Evolutionary conservation across 2,329 filamentous ascomycete species (phyloP), one percentile per base, ranked within the genome.

Genomic region (Aspergillus ibericus): DNA sequence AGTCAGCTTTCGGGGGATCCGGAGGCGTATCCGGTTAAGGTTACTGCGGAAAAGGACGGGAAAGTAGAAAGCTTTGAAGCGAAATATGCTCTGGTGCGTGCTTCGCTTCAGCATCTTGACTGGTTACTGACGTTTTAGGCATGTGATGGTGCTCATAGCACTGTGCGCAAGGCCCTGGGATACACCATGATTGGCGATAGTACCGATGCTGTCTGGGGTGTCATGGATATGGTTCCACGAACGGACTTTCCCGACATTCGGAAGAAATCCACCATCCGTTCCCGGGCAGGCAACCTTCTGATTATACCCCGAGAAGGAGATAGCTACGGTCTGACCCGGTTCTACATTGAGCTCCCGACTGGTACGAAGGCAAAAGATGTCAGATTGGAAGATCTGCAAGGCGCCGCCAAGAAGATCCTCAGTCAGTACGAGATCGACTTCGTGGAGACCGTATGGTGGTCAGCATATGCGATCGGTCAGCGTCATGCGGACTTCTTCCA

Each of bases 401-500:
- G 74, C 3, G 77, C 80, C 0, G 84, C 85, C 0, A 73, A 76
- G 35, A 73, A 72, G 0, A 83, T 88, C 40, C 82, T 88, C 52
- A 61, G 71, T 0, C 85, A 85, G 0, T 87, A 85, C 56, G 60
- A 66, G 0, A 76, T 87, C 61, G 81, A 85, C 0, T 79, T 85
- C 53, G 77, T 78, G 0, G 80, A 82, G 55, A 86, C 84, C 2
- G 68, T 73, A 3, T 91, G 88, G 87, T 91, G 90, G 76, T 88
- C 87, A 47, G 85, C 86, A 44, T 91, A 90, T 70, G 82, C 86
- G 64, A 87, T 90, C 58, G 86, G 87, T 10, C 88, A 90, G 76
- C 84, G 89, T 16, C 83, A 92, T 20, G 89, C 89, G 1, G 85
- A 85, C 63, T 82, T 84, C 48, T 92, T 92, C 75, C 83, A 85